phyloP scores from a whole-genome alignment of 176 grass and related monocot genomes.

The Oryza rufipogon region DNA sequence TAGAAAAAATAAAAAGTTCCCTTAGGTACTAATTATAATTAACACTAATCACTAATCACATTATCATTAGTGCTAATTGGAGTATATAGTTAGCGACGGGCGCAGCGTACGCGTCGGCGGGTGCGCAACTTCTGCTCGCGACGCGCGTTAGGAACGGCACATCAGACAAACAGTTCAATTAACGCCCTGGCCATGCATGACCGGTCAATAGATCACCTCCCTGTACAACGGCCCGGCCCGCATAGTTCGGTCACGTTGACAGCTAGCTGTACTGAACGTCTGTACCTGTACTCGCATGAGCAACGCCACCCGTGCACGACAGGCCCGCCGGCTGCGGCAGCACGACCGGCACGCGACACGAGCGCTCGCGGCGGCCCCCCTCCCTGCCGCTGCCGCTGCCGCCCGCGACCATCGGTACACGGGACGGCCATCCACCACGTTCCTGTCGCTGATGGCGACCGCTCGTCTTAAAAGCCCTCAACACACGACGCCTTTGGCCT shows the following conservation, averaged over 20 bases:
- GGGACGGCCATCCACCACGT: not conserved
- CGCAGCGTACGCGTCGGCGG: too few species aligned
- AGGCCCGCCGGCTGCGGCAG: not conserved
- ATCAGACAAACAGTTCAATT: not conserved
- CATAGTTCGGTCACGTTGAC: not conserved
- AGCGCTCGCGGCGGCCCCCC: not conserved
- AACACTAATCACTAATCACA: too few species aligned
- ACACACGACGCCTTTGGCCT: not conserved
- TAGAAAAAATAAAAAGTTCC: too few species aligned
- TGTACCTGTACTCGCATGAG: not conserved
- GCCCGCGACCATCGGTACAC: not conserved
- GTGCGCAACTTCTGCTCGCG: too few species aligned
- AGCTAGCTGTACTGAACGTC: not conserved
- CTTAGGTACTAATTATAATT: too few species aligned
- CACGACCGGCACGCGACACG: not conserved
- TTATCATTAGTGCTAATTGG: too few species aligned
- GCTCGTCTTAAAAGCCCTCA: slow-evolving; percentile 43
- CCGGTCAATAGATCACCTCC: not conserved
- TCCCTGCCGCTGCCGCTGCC: too few species aligned
- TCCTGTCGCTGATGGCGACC: slow-evolving; percentile 45
- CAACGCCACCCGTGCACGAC: not conserved
- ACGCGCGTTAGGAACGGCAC: not conserved
- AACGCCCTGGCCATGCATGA: not conserved
- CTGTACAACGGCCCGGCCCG: too few species aligned
- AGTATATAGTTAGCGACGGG: too few species aligned